These are phyloP conservation scores for Vigna unguiculata DNA, from an alignment of 306 rosid species.

Conservation along the genomic window DNA sequence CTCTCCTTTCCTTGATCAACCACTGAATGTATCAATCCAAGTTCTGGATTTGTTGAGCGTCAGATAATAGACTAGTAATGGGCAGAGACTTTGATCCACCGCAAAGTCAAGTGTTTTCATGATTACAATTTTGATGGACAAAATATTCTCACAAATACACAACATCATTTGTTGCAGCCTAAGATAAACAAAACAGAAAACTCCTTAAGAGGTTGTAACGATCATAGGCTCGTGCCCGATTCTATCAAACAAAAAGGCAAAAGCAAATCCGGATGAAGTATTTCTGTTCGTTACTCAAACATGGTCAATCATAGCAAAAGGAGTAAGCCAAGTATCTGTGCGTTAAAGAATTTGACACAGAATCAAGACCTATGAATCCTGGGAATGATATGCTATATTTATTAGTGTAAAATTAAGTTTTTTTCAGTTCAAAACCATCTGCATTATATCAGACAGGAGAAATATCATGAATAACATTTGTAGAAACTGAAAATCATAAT, in stretches of 20 bases:
- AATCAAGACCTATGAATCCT: background rate
- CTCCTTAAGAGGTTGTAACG: background rate
- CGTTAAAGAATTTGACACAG: background rate
- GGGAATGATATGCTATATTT: background rate
- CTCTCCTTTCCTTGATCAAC: conserved; percentile 2
- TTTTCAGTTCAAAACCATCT: background rate
- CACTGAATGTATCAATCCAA: conserved; percentile 12
- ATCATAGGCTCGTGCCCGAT: background rate
- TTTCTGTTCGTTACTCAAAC: background rate
- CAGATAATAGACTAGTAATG: background rate
- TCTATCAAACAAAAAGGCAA: background rate
- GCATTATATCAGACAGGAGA: background rate
- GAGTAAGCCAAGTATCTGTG: background rate
- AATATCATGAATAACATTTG: background rate
- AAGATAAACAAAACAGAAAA: background rate
- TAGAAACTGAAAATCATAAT: background rate
- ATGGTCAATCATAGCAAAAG: background rate
- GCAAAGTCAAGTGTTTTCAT: background rate
- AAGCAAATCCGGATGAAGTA: background rate
- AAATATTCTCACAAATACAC: background rate
- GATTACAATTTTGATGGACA: background rate
- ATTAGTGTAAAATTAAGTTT: background rate
- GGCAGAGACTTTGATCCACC: background rate
- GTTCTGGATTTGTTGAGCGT: conserved; percentile 21
- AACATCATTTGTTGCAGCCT: conserved; percentile 19